Conservation (phyloP, 805 yeast genomes). For the Lachancea nothofagi region DNA sequence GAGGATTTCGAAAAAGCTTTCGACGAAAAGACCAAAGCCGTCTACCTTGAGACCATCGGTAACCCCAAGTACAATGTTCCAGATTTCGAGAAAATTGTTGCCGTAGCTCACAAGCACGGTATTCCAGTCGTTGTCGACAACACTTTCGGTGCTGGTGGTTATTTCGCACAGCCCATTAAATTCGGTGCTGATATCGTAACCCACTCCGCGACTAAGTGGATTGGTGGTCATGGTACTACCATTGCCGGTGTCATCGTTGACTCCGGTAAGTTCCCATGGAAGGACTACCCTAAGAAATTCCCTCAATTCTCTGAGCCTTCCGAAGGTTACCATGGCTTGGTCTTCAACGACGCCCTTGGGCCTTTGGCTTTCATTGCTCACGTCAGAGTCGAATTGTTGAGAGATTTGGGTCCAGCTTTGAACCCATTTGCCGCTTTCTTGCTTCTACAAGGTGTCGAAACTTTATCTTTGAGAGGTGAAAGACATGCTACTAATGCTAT, state of each 20-base stretch:
- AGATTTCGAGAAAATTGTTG: slow-evolving; percentile 72
- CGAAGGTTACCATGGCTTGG: slow-evolving; percentile 88
- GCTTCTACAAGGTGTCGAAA: slow-evolving; percentile 87
- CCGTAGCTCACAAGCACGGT: slow-evolving; percentile 79
- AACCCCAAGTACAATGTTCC: slow-evolving; percentile 92
- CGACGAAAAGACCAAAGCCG: slow-evolving; percentile 83
- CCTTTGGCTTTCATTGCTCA: slow-evolving; percentile 73
- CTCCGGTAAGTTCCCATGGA: slow-evolving; percentile 91
- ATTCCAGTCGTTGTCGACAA: slow-evolving; percentile 90
- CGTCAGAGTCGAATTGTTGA: slow-evolving; percentile 74
- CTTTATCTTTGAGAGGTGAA: slow-evolving; percentile 87
- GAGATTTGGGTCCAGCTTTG: slow-evolving; percentile 88
- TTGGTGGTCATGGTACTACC: slow-evolving; percentile 95
- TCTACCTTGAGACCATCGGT: slow-evolving; percentile 85
- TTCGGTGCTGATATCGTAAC: slow-evolving; percentile 89
- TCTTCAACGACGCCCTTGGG: slow-evolving; percentile 77
- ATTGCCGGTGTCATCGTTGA: slow-evolving; percentile 89
- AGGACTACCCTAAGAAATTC: slow-evolving; percentile 74
- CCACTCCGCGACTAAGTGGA: slow-evolving; percentile 97
- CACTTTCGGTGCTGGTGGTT: slow-evolving; percentile 97
- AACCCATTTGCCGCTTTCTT: slow-evolving; percentile 87
- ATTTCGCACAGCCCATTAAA: slow-evolving; percentile 72
- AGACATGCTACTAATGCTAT: slow-evolving; percentile 84
- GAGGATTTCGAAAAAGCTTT: slow-evolving; percentile 67
- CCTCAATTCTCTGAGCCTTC: slow-evolving; percentile 90